Conservation (phyloP, 1,284 basidiomycete genomes). For the Pholiota adiposa region DNA sequence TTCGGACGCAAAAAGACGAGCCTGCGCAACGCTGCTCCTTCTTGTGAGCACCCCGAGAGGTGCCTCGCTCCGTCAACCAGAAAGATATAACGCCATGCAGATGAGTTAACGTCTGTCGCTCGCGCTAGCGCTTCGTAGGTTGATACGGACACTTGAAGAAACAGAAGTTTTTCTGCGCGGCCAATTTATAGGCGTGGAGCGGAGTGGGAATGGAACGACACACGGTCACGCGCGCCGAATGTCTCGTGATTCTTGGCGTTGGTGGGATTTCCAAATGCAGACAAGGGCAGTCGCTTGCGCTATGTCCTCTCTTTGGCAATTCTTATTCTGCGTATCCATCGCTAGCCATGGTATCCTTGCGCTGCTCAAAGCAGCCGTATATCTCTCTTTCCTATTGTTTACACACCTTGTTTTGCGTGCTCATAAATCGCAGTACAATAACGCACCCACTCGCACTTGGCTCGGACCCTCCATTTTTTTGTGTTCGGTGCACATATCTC, state of each 20-base stretch:
- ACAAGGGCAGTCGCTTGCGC: constrained; percentile 11
- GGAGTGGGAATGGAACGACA: constrained; percentile 26
- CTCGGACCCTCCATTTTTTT: not conserved
- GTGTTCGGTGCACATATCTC: not conserved
- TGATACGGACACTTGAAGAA: constrained; percentile 48
- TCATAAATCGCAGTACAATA: not conserved
- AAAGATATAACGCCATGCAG: constrained; percentile 49
- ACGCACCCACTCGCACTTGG: not conserved
- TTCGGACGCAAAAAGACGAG: constrained; percentile 39
- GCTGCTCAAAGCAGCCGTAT: constrained; percentile 3
- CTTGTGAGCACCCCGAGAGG: constrained; percentile 69
- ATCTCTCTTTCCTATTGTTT: not conserved
- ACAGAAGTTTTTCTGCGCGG: constrained; percentile 22
- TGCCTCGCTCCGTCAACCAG: constrained; percentile 77
- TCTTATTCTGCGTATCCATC: constrained; percentile 14
- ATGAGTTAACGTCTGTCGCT: constrained; percentile 40
- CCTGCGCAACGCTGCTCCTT: constrained; percentile 45
- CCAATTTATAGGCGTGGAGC: constrained; percentile 24
- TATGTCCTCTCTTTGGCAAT: constrained; percentile 16
- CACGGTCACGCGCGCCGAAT: constrained; percentile 11
- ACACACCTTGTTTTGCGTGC: not conserved
- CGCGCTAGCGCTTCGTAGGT: constrained; percentile 45
- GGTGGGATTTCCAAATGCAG: constrained; percentile 14
- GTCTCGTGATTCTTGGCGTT: constrained; percentile 1
- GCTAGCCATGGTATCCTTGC: constrained; percentile 2